These are phyloP conservation scores for Tremella yokohamensis DNA, from an alignment of 768 basidiomycete genomes.

Conservation along the genomic window DNA sequence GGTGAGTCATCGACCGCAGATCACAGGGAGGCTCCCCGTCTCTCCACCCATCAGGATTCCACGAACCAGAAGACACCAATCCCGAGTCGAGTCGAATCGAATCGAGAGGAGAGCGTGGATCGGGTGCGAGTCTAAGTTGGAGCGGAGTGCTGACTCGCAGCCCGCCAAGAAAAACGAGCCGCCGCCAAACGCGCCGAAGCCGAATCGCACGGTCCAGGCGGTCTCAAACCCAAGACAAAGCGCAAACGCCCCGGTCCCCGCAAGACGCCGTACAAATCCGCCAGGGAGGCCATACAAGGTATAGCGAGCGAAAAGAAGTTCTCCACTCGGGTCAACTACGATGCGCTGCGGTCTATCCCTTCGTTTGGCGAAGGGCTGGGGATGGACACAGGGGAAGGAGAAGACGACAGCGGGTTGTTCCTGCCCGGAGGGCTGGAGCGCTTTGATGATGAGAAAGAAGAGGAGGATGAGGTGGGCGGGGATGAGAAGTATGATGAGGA, in stretches of 20 bases:
- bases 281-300: conserved; percentile 31
- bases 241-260: conserved; percentile 27
- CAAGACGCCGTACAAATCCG: conserved; percentile 28
- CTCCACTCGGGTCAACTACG: conserved; percentile 38
- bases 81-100: no score
- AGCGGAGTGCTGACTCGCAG: no score
- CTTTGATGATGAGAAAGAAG: conserved; percentile 29
- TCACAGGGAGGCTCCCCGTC: no score
- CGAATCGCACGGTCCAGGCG: no score
- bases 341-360: conserved; percentile 21
- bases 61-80: no score
- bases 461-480: conserved; percentile 15
- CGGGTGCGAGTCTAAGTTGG: no score
- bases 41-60: no score
- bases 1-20: conserved; percentile 22
- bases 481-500: conserved; percentile 18
- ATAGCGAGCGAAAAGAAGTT: conserved; percentile 38
- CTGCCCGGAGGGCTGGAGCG: conserved; percentile 14
- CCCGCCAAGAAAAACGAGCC: conserved; percentile 19
- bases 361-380: conserved; percentile 5
- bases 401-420: conserved; percentile 17
- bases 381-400: conserved; percentile 13
- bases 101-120: no score
- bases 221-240: conserved; percentile 10
- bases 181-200: conserved; percentile 1